phyloP scores from a whole-genome alignment of 192 early-diverging fungal genomes.

The Dissophora ornata region DNA sequence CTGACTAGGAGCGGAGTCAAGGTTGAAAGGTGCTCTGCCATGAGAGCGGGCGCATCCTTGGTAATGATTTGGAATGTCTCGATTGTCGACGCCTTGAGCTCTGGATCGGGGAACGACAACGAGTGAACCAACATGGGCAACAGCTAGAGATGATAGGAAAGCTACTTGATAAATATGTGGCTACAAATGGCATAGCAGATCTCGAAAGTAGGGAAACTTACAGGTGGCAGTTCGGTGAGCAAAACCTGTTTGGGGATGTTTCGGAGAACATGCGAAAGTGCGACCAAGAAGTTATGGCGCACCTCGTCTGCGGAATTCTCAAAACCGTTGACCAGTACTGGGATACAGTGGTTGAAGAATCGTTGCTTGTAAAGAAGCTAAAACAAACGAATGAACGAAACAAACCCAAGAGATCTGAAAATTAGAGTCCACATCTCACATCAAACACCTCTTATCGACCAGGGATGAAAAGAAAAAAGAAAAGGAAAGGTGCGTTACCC shows the following conservation, averaged over 20 bases:
- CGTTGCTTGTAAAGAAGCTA: conserved; percentile 86
- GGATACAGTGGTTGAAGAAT: conserved; percentile 84
- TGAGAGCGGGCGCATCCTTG: conserved; percentile 73
- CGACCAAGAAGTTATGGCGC: conserved; percentile 81
- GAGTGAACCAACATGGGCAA: conserved; percentile 85
- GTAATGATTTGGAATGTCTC: conserved; percentile 81
- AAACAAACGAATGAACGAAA: too few species aligned
- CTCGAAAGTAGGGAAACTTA: conserved; percentile 54
- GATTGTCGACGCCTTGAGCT: conserved; percentile 78
- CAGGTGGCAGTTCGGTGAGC: conserved; percentile 78
- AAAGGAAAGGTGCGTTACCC: too few species aligned
- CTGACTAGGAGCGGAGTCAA: conserved; percentile 57
- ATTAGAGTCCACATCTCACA: too few species aligned
- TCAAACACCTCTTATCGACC: too few species aligned
- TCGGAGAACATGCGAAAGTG: conserved; percentile 83
- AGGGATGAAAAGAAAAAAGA: too few species aligned
- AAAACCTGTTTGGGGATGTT: conserved; percentile 88
- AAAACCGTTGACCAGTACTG: conserved; percentile 71
- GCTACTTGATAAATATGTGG: neutral
- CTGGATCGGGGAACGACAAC: conserved; percentile 69
- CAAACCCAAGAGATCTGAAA: too few species aligned
- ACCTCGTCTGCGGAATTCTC: conserved; percentile 55
- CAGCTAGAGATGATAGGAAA: conserved; percentile 57
- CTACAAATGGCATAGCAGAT: neutral
- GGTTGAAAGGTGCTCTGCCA: conserved; percentile 65